phyloP scores from a whole-genome alignment of 495 filamentous ascomycete species.

The Hyaloscypha variabilis region DNA sequence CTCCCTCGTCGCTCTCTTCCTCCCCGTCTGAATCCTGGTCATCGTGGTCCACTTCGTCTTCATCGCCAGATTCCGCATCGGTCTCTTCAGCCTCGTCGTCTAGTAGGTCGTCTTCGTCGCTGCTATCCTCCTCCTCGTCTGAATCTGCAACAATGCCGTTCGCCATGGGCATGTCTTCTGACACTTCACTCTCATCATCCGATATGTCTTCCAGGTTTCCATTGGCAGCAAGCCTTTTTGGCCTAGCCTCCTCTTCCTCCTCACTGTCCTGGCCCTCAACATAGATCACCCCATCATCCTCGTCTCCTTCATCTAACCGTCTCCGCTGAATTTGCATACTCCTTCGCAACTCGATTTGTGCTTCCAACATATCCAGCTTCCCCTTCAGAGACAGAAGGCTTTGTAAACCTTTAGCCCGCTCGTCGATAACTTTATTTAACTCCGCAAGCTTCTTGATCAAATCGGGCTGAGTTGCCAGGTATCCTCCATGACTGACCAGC shows the following conservation, averaged over 20 bases:
- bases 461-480: constrained; percentile 79
- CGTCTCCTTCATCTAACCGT: constrained; percentile 58
- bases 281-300: constrained; percentile 80
- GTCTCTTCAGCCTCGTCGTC: constrained; percentile 44
- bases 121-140: constrained; percentile 43
- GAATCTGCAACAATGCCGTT: constrained; percentile 43
- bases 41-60: constrained; percentile 48
- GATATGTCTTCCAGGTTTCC: constrained; percentile 33
- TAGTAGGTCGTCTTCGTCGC: constrained; percentile 31
- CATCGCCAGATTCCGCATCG: constrained; percentile 43
- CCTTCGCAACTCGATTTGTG: constrained; percentile 80
- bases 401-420: constrained; percentile 80
- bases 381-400: constrained; percentile 71
- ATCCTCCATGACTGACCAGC: constrained; percentile 91
- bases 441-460: constrained; percentile 74
- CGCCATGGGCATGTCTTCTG: constrained; percentile 36
- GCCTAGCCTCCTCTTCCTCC: constrained; percentile 43
- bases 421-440: constrained; percentile 81
- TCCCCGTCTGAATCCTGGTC: constrained; percentile 43
- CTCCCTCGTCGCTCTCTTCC: constrained; percentile 44
- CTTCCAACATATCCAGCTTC: constrained; percentile 45
- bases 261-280: constrained; percentile 75
- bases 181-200: constrained; percentile 32
- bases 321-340: constrained; percentile 48
- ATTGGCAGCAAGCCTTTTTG: constrained; percentile 35